Base-by-base conservation (phyloP, 768 basidiomycete genomes). In the Calocybe cyanea region DNA sequence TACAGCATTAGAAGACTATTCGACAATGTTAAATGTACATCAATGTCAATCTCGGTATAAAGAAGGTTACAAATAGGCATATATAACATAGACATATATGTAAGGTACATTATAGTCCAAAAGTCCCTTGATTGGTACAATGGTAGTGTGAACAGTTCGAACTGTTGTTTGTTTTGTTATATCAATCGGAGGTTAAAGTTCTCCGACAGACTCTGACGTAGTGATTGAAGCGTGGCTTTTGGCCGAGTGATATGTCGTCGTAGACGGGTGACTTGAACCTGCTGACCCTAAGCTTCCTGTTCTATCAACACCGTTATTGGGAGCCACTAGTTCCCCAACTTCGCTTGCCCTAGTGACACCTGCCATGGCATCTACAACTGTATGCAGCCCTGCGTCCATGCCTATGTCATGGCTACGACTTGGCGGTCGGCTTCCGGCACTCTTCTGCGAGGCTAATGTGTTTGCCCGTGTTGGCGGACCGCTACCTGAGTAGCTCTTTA, bases 401-500 rank as follows among this genome's bases (percentile, higher is more conserved):
- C 69, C 72, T 2, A 67, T 48, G 31, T 69, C 72, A 43, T 64
- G 67, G 11, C 62, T 51, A 30, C 70, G 57, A 45, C 71, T 75
- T n/a, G 67, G 62, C 17, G 65, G 61, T 15, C 59, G 63, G 46
- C 64, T 63, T 34, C 46, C 61, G 41, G 51, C 46, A 20, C 55
- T 57, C 38, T 59, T 48, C 7, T 63, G 66, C 41, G 53, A 52
- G 51, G 60, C 55, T 17, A 67, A 52, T 13, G 67, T 62, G 36
- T 66, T 64, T 30, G 66, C 64, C 36, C 69, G 58, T 28, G 74
- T 74, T 3, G 68, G 66, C 31, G 72, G 70, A 11, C 71, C 62
- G 47, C 69, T 70, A 1, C 59, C 46, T 7, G 59, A 53, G 17
- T 52, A 45, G 41, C 49, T 59, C 42, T 44, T 49, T 46, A 55